Evolutionary conservation across 768 basidiomycete species (phyloP).

Genomic region (Trametes punicea): DNA sequence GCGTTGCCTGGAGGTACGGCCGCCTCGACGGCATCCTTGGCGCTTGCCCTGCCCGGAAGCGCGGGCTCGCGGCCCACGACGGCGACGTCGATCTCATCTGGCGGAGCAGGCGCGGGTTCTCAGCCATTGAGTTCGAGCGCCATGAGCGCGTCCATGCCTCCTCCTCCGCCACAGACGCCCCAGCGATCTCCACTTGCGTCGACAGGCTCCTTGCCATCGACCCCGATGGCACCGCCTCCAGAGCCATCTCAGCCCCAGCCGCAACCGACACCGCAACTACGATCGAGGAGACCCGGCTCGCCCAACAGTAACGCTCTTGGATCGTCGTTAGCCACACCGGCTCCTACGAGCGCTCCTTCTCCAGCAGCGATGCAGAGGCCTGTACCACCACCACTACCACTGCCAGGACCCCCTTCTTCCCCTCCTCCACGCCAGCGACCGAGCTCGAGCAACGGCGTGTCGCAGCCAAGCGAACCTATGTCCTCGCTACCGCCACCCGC

Average conservation of each 20-base stretch:
- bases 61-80: conserved; percentile 15
- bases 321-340: conserved; percentile 7
- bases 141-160: conserved; percentile 7
- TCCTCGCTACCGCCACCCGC: conserved; percentile 17
- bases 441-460: background rate
- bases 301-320: conserved; percentile 1
- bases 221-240: conserved; percentile 11
- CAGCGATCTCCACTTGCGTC: conserved; percentile 19
- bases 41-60: conserved; percentile 14
- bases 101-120: conserved; percentile 3
- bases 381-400: conserved; percentile 4
- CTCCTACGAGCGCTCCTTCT: conserved; percentile 10
- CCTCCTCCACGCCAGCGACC: background rate
- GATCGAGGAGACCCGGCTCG: conserved; percentile 4
- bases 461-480: conserved; percentile 3
- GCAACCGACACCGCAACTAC: background rate
- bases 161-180: conserved; percentile 19
- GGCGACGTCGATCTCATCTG: conserved; percentile 13
- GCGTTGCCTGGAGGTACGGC: conserved; percentile 16
- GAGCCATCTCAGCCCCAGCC: conserved; percentile 1
- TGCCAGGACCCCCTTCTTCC: background rate
- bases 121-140: conserved; percentile 4
- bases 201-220: conserved; percentile 18
- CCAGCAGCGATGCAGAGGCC: background rate
- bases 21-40: background rate